A percentile compares a stretch with the other conserved stretches of the same genome.
These are phyloP conservation scores for Pouteria glomerata DNA, from an alignment of 148 eudicot species.

Conservation along the genomic window DNA sequence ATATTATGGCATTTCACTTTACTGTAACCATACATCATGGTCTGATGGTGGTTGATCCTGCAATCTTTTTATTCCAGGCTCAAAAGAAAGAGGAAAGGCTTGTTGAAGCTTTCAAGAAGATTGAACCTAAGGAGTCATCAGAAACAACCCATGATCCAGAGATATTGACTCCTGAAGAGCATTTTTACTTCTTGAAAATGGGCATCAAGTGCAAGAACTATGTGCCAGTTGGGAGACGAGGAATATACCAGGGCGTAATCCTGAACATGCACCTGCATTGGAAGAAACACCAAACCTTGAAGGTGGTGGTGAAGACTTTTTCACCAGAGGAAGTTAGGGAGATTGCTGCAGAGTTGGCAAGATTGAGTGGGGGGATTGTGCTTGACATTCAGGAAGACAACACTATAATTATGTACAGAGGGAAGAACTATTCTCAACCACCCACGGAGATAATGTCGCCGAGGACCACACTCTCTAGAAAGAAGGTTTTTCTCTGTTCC, in stretches of 20 bases:
- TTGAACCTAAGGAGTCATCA: conserved; percentile 83
- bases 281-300: conserved; percentile 93
- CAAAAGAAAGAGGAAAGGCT: conserved; percentile 73
- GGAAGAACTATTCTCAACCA: conserved; percentile 94
- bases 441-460: conserved; percentile 99
- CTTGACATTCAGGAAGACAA: conserved; percentile 78
- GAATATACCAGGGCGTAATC: conserved; percentile 90
- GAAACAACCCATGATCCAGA: conserved; percentile 93
- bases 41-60: conserved; percentile 1
- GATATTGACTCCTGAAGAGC: conserved; percentile 95
- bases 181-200: conserved; percentile 90
- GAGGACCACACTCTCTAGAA: conserved; percentile 70
- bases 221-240: conserved; percentile 89
- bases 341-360: conserved; percentile 81
- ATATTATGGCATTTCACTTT: background rate
- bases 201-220: conserved; percentile 86
- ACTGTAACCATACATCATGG: background rate
- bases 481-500: conserved; percentile 48
- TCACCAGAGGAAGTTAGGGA: conserved; percentile 84
- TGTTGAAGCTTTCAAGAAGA: conserved; percentile 60
- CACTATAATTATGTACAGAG: conserved; percentile 92
- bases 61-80: conserved; percentile 45
- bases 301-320: conserved; percentile 85
- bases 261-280: conserved; percentile 98
- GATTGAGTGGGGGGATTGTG: conserved; percentile 91